Conservation (phyloP, 2,329 filamentous ascomycete species). For the Alternaria sp. region DNA sequence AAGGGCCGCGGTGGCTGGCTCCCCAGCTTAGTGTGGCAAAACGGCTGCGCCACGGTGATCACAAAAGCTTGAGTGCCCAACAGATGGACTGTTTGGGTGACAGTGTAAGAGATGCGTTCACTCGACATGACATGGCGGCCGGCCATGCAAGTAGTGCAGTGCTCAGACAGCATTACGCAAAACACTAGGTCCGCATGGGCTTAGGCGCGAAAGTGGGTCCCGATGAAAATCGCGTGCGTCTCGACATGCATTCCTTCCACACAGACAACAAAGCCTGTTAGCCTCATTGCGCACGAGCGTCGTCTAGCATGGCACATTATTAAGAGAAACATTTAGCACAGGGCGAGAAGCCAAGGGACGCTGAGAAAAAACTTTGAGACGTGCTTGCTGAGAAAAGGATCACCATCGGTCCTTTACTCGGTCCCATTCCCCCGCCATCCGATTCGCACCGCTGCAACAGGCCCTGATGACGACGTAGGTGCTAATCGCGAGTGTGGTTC, state of each 20-base stretch:
- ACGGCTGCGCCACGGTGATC: slow-evolving; percentile 9
- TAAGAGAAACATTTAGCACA: slow-evolving; percentile 32
- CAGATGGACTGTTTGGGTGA: slow-evolving; percentile 2
- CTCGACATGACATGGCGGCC: slow-evolving; percentile 9
- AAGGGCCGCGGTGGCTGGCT: slow-evolving; percentile 2
- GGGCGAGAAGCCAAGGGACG: slow-evolving; percentile 15
- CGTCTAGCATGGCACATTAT: slow-evolving; percentile 26
- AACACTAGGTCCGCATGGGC: neutral
- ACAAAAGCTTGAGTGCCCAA: slow-evolving; percentile 14
- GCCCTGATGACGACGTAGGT: slow-evolving; percentile 43
- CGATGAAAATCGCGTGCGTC: slow-evolving; percentile 23
- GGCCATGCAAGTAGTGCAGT: neutral
- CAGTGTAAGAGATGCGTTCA: slow-evolving; percentile 12
- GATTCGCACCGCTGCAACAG: slow-evolving; percentile 35
- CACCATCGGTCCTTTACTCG: slow-evolving; percentile 37
- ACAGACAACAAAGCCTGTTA: slow-evolving; percentile 30
- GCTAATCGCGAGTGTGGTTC: slow-evolving; percentile 27
- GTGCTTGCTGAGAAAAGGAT: slow-evolving; percentile 21
- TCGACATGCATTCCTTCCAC: slow-evolving; percentile 29
- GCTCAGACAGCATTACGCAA: slow-evolving; percentile 14
- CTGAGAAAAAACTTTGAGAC: slow-evolving; percentile 21
- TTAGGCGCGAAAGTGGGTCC: slow-evolving; percentile 20
- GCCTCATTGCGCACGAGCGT: slow-evolving; percentile 21
- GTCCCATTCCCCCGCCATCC: slow-evolving; percentile 41
- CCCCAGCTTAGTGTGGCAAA: slow-evolving; percentile 11